phyloP scores from a whole-genome alignment of 1,284 basidiomycete species.

The Laetiporus sulphureus region DNA sequence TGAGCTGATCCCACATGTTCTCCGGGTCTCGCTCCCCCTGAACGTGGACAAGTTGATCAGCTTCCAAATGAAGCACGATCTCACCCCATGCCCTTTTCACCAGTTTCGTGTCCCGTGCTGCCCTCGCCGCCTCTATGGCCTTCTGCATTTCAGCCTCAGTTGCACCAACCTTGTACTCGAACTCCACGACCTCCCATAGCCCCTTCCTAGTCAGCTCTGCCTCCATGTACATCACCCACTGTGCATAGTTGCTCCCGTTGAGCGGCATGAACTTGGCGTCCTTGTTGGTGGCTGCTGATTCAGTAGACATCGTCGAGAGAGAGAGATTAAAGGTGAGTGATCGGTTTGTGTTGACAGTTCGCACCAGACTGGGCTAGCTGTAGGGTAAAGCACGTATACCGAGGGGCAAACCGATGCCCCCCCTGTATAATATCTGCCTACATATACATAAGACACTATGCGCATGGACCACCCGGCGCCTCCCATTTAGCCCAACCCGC shows the following conservation, averaged over 20 bases:
- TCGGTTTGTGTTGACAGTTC: too few species aligned
- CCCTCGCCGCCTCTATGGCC: background rate
- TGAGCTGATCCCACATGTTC: background rate
- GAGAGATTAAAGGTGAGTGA: too few species aligned
- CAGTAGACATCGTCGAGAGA: too few species aligned
- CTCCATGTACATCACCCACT: background rate
- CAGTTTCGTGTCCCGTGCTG: too few species aligned
- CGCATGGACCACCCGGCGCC: too few species aligned
- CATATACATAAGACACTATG: too few species aligned
- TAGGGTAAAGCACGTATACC: too few species aligned
- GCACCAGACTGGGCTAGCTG: too few species aligned
- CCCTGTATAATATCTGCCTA: too few species aligned
- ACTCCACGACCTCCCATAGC: background rate
- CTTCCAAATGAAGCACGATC: background rate
- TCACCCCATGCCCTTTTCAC: background rate
- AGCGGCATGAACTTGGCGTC: background rate
- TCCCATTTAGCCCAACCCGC: too few species aligned
- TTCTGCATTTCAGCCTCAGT: background rate
- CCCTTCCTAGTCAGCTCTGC: background rate
- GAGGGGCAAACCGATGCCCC: too few species aligned
- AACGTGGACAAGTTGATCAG: background rate
- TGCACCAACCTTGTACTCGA: background rate
- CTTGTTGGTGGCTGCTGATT: too few species aligned
- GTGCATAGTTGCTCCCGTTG: background rate
- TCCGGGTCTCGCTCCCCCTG: background rate